A percentile compares a stretch with the other conserved stretches of the same genome.
phyloP scores from a whole-genome alignment of 768 basidiomycete species.

The Boletus rubropictus region DNA sequence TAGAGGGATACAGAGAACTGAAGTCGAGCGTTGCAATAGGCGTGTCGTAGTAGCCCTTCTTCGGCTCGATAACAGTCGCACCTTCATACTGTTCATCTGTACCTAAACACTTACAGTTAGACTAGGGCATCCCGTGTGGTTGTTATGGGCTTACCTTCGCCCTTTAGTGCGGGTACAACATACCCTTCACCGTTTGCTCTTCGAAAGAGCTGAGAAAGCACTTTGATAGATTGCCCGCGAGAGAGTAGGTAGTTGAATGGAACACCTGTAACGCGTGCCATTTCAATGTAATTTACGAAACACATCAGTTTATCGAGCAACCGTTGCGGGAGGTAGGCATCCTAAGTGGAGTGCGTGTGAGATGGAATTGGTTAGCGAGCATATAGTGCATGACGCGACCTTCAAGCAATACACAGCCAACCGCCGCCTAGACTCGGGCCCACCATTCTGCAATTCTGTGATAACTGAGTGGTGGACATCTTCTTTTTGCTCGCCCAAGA shows the following conservation, averaged over 20 bases:
- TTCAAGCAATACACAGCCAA: conserved; percentile 98
- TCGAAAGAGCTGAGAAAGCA: conserved; percentile 90
- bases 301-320: conserved; percentile 98
- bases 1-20: conserved; percentile 96
- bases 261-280: conserved; percentile 99
- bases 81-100: conserved; percentile 97
- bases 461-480: conserved; percentile 99
- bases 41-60: conserved; percentile 90
- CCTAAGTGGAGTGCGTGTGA: conserved; percentile 41
- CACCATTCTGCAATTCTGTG: conserved; percentile 96
- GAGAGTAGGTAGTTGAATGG: conserved; percentile 95
- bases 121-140: not conserved
- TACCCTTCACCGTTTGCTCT: conserved; percentile 91
- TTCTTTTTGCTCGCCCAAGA: conserved; percentile 98
- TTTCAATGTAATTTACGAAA: conserved; percentile 96
- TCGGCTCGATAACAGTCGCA: conserved; percentile 97
- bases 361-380: not conserved
- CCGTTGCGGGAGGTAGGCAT: conserved; percentile 96
- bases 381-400: conserved; percentile 35
- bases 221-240: conserved; percentile 97
- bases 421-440: conserved; percentile 84
- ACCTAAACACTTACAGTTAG: conserved; percentile 39
- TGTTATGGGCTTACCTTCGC: conserved; percentile 55
- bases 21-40: conserved; percentile 99
- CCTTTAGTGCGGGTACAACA: conserved; percentile 77